Base-by-base conservation (phyloP, 2,329 filamentous ascomycete genomes). In the Penicillium sp. region DNA sequence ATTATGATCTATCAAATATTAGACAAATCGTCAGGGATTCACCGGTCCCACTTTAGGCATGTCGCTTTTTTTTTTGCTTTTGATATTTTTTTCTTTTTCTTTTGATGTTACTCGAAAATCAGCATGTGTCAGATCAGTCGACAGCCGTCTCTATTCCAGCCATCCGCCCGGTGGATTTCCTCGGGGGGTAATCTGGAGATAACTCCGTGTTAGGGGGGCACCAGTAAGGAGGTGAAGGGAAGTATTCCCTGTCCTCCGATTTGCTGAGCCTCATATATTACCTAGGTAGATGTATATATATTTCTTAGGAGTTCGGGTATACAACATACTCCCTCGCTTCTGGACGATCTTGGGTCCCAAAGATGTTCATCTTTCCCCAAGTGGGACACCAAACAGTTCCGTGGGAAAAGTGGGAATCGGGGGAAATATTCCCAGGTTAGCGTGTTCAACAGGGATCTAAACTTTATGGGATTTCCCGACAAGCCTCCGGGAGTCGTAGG, bases 181-280 rank as follows among this genome's bases (percentile, higher is more conserved):
- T 46, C 42, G 51, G 51, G 33, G 50, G 12, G 51, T 54, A 54
- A 54, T 54, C 33, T 48, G 42, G 51, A 54, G 51, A 54, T 31
- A 48, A 23, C 51, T 49, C 51, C 51, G 51, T 49, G 33, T 54
- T 48, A 54, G 51, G 42, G 41, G 51, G 51, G 4, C n/a, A 38
- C 50, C 50, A 31, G 50, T 6, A 54, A 54, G 50, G 50, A 50
- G 45, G 27, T 31, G n/a, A 50, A 58, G 23, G 53, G 37, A 43
- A 31, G 38, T 19, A 56, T 54, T 61, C 58, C 58, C 43, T 19
- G 27, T 3, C 23, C 50, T 61, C 60, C 60, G 58, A 62, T 62
- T 62, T 56, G 58, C 27, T 50, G 21, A 37, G 31, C 31, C 21
- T 46, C 40, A 48, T 40, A 54, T 48, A 47, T 54, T 40, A 23